phyloP scores from a whole-genome alignment of 1,284 basidiomycete species.

The Tylopilus sp. region DNA sequence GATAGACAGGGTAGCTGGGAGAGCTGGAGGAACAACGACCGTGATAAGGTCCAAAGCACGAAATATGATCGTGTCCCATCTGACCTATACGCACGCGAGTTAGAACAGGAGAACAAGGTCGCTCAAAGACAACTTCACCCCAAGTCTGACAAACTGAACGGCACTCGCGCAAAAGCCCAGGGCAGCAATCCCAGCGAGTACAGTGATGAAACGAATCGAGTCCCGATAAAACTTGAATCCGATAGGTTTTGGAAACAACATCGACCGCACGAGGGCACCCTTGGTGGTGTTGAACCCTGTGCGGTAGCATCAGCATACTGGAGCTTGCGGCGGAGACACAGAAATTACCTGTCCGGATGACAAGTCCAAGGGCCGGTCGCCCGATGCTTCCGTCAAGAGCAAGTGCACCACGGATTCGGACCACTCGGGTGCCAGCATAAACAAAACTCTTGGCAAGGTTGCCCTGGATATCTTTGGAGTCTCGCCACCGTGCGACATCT shows the following conservation, averaged over 20 bases:
- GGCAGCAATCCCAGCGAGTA: conserved; percentile 84
- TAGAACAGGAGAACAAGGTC: conserved; percentile 3
- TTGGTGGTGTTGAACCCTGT: conserved; percentile 96
- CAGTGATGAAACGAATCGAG: conserved; percentile 94
- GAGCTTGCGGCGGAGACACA: background rate
- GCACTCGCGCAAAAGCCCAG: conserved; percentile 88
- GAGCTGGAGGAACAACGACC: conserved; percentile 94
- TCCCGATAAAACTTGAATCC: conserved; percentile 98
- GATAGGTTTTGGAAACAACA: conserved; percentile 98
- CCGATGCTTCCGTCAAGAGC: conserved; percentile 50
- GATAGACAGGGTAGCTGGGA: conserved; percentile 96
- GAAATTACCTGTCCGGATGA: conserved; percentile 81
- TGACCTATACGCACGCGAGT: conserved; percentile 49
- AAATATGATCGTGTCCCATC: conserved; percentile 87
- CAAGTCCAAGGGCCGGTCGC: conserved; percentile 78
- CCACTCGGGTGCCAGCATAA: conserved; percentile 89
- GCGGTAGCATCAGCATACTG: conserved; percentile 1
- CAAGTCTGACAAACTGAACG: conserved; percentile 88
- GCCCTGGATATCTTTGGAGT: conserved; percentile 60
- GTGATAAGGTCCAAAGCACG: conserved; percentile 98
- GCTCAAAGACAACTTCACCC: conserved; percentile 47
- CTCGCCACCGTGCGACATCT: conserved; percentile 66
- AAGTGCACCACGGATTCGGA: conserved; percentile 79
- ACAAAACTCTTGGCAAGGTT: conserved; percentile 86
- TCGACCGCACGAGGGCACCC: conserved; percentile 92